A percentile compares a stretch with the other conserved stretches of the same genome.
Evolutionary conservation across 306 rosid species (phyloP).

Genomic region (Oxytropis ochrocephala): DNA sequence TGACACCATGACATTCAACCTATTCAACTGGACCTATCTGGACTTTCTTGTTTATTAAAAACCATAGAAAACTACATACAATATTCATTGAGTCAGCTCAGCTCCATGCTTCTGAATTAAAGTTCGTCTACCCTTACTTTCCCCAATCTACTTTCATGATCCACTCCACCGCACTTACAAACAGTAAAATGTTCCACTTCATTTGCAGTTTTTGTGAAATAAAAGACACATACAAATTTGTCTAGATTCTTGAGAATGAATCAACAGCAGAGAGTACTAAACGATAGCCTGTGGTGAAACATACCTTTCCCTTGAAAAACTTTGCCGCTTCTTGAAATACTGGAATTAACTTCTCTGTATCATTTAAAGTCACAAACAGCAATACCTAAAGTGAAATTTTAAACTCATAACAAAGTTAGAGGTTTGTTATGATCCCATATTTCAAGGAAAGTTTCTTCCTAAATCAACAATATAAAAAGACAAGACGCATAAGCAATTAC

Average conservation of each 20-base stretch:
- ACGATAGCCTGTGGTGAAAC: conserved; percentile 10
- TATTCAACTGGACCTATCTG: neutral
- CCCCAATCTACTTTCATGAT: neutral
- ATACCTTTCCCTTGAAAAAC: conserved; percentile 87
- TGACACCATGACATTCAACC: neutral
- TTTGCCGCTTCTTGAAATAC: conserved; percentile 68
- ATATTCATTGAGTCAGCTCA: neutral
- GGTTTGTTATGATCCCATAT: conserved; percentile 1
- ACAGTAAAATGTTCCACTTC: neutral
- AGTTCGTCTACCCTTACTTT: neutral
- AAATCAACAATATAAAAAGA: conserved; percentile 2
- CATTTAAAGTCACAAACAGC: conserved; percentile 67
- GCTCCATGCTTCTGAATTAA: neutral
- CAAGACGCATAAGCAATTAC: conserved; percentile 30
- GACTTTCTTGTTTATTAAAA: neutral
- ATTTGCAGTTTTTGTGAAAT: neutral
- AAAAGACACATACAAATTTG: conserved; percentile 6
- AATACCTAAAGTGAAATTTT: conserved; percentile 45
- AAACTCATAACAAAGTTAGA: conserved; percentile 22
- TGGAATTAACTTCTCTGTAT: conserved; percentile 61
- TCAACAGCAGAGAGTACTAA: neutral
- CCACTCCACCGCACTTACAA: neutral
- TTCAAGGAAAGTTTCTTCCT: conserved; percentile 2
- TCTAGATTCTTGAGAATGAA: neutral
- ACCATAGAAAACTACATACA: neutral